A percentile compares a stretch with the other conserved stretches of the same genome.
phyloP scores from a whole-genome alignment of 176 grass and related monocot genomes.

The Alopecurus myosuroides region DNA sequence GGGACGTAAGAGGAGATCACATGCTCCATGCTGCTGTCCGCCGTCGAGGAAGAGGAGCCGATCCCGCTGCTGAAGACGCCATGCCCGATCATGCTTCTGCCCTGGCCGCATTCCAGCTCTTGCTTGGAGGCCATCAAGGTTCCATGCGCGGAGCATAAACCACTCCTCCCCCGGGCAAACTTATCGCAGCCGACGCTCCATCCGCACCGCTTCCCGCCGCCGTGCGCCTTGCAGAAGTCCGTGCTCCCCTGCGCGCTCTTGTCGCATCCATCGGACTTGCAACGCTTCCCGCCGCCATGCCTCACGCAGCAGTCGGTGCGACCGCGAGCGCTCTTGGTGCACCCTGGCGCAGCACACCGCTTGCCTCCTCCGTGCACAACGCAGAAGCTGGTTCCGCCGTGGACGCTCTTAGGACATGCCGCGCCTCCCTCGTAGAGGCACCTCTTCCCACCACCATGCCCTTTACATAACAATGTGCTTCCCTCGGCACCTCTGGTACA shows the following conservation, averaged over 20 bases:
- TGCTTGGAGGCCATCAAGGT: conserved; percentile 41
- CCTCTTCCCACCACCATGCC: conserved; percentile 76
- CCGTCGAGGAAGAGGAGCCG: conserved; percentile 39
- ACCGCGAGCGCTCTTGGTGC: conserved; percentile 79
- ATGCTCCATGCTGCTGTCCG: conserved; percentile 45
- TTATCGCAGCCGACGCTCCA: conserved; percentile 75
- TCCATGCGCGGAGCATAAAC: conserved; percentile 27
- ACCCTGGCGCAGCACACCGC: conserved; percentile 44
- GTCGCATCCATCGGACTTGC: conserved; percentile 51
- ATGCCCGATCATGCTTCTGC: conserved; percentile 19
- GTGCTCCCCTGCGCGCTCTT: conserved; percentile 95
- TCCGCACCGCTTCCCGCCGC: conserved; percentile 58
- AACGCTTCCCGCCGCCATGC: conserved; percentile 83
- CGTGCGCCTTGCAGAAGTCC: conserved; percentile 69
- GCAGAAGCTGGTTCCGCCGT: conserved; percentile 76
- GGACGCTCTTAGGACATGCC: conserved; percentile 78
- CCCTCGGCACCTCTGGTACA: conserved; percentile 84
- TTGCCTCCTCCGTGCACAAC: conserved; percentile 88
- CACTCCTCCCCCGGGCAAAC: conserved; percentile 48
- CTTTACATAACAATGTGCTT: conserved; percentile 76
- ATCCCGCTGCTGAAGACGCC: conserved; percentile 43
- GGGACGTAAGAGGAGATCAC: conserved; percentile 48
- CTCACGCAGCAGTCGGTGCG: conserved; percentile 72
- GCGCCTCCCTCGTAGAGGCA: conserved; percentile 77
- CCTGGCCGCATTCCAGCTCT: conserved; percentile 17